Evolutionary conservation across 768 basidiomycete genomes (phyloP).

Genomic region (Rhizopogon rudus): DNA sequence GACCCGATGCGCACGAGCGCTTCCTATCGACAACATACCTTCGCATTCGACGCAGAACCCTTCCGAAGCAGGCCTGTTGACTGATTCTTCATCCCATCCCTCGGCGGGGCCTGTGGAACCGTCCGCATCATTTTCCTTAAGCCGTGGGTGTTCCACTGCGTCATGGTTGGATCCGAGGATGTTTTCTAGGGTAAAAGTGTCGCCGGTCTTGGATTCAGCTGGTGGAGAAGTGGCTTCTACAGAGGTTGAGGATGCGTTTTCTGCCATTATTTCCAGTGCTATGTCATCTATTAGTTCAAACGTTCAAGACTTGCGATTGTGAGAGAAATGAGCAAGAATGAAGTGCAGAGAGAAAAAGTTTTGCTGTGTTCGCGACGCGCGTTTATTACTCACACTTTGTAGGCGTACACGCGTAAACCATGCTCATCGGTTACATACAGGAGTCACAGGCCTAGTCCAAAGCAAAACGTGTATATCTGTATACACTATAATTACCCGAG

Average conservation of each 20-base stretch:
- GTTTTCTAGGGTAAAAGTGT: constrained; percentile 57
- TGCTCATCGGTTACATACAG: neutral
- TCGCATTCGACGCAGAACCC: constrained; percentile 85
- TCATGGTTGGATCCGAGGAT: constrained; percentile 66
- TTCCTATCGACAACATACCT: constrained; percentile 42
- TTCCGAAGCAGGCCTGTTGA: constrained; percentile 40
- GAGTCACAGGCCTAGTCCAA: neutral
- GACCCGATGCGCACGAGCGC: neutral
- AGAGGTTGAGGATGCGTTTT: constrained; percentile 11
- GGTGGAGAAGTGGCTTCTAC: constrained; percentile 8
- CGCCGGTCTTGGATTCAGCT: constrained; percentile 1
- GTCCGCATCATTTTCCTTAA: constrained; percentile 28
- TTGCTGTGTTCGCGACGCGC: neutral
- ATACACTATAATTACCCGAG: neutral
- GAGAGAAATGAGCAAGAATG: constrained; percentile 6
- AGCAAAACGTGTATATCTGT: neutral
- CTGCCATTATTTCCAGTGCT: constrained; percentile 14
- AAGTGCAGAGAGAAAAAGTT: constrained; percentile 5
- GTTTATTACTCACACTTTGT: neutral
- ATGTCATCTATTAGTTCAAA: constrained; percentile 7
- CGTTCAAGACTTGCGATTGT: neutral
- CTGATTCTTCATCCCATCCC: constrained; percentile 68
- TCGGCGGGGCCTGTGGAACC: constrained; percentile 32
- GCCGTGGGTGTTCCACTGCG: constrained; percentile 47
- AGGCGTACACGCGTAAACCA: constrained; percentile 21